Evolutionary conservation across 805 yeast genomes (phyloP).

Genomic region (Kluyveromyces lactis): DNA sequence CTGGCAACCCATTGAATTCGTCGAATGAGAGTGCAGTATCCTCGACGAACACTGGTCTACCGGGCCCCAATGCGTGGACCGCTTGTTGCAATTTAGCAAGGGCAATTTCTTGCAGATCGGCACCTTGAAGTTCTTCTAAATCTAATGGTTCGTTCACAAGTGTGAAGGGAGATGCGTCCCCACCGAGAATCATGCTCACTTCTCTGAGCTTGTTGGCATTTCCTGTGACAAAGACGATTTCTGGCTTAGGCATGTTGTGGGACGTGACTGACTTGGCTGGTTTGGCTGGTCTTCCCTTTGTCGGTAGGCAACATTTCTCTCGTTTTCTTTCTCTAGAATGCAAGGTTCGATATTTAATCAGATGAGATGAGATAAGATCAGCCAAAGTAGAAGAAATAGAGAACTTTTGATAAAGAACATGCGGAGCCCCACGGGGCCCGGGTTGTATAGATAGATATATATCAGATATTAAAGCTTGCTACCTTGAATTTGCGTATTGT

Average conservation of each 20-base stretch:
- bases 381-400: too few species aligned
- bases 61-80: slow-evolving; percentile 54
- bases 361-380: too few species aligned
- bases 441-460: too few species aligned
- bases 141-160: slow-evolving; percentile 64
- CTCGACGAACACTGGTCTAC: slow-evolving; percentile 81
- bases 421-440: too few species aligned
- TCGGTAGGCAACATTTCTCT: too few species aligned
- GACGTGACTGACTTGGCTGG: background rate
- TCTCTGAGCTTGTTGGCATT: slow-evolving; percentile 82
- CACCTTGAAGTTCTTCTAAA: slow-evolving; percentile 85
- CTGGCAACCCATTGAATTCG: slow-evolving; percentile 81
- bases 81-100: slow-evolving; percentile 60
- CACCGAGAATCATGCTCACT: slow-evolving; percentile 59
- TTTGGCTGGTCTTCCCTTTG: too few species aligned
- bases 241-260: slow-evolving; percentile 3
- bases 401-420: too few species aligned
- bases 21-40: slow-evolving; percentile 86
- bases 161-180: slow-evolving; percentile 24
- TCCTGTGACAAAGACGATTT: slow-evolving; percentile 74
- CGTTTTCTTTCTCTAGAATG: too few species aligned
- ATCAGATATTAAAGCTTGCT: too few species aligned
- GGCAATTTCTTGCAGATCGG: slow-evolving; percentile 70
- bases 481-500: too few species aligned
- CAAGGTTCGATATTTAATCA: too few species aligned